These are phyloP conservation scores for Pestalotiopsis sp. DNA, from an alignment of 2,329 filamentous ascomycete genomes.

Conservation along the genomic window DNA sequence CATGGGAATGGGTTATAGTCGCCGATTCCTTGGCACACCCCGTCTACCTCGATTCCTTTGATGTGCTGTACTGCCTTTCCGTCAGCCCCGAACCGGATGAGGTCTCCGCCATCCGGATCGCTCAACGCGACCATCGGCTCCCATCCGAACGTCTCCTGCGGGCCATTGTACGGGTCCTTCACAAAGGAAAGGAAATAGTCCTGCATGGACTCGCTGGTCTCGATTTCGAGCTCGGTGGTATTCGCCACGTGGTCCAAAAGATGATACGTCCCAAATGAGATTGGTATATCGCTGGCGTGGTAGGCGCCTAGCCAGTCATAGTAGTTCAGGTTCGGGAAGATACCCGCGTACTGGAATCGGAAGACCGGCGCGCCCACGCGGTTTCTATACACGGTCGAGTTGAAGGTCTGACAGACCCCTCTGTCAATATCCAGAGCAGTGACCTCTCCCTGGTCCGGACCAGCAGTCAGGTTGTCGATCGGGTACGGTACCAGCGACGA, in stretches of 20 bases:
- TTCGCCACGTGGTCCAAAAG: conserved; percentile 23
- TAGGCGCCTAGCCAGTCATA: conserved; percentile 44
- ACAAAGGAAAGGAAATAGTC: conserved; percentile 29
- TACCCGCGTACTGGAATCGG: conserved; percentile 42
- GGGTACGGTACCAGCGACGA: conserved; percentile 31
- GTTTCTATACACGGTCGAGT: conserved; percentile 29
- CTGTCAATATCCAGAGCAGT: conserved; percentile 18
- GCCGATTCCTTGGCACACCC: conserved; percentile 18
- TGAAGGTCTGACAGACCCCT: conserved; percentile 29
- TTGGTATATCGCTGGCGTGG: conserved; percentile 39
- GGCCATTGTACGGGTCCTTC: conserved; percentile 26
- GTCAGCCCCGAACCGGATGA: conserved; percentile 28
- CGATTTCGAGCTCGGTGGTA: conserved; percentile 26
- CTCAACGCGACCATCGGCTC: conserved; percentile 9
- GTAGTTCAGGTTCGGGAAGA: conserved; percentile 42
- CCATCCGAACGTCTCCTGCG: conserved; percentile 19
- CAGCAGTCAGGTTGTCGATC: conserved; percentile 28
- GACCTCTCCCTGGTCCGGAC: conserved; percentile 25
- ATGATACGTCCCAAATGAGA: conserved; percentile 41
- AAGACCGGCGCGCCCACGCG: conserved; percentile 33
- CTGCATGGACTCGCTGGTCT: conserved; percentile 28
- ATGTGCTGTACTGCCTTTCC: conserved; percentile 25
- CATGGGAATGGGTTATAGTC: conserved; percentile 12
- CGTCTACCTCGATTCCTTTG: conserved; percentile 27
- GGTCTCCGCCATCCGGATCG: conserved; percentile 20